Percentiles rank a stretch among this genome's conserved stretches.
Conservation (phyloP, 2,329 filamentous ascomycete genomes). For the Ophiognomonia clavigignenti-juglandacearum region DNA sequence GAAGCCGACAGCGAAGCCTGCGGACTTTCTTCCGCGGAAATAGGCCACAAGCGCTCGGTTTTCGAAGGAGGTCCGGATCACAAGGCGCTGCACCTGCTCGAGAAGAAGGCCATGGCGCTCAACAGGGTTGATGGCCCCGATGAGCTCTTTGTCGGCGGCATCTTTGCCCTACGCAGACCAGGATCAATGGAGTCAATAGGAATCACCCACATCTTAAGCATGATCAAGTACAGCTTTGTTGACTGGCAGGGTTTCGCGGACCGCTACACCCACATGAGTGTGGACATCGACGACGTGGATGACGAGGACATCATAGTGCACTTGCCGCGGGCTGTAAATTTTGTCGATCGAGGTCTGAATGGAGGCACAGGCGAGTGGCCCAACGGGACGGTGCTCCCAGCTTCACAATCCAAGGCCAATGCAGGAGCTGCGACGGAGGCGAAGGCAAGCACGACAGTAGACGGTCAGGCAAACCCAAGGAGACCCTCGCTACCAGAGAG, state of each 20-base stretch:
- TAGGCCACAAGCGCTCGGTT: constrained; percentile 11
- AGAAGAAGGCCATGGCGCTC: constrained; percentile 32
- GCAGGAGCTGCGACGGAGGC: not conserved
- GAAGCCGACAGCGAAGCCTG: not conserved
- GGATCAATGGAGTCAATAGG: constrained; percentile 64
- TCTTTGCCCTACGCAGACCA: constrained; percentile 72
- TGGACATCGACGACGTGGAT: constrained; percentile 87
- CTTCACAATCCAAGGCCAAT: not conserved
- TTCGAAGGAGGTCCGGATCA: constrained; percentile 14
- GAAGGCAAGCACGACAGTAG: not conserved
- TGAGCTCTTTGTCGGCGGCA: constrained; percentile 42
- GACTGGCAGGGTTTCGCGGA: constrained; percentile 40
- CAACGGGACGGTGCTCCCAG: constrained; percentile 4
- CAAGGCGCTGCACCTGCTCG: constrained; percentile 14
- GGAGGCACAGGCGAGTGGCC: constrained; percentile 5
- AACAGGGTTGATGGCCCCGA: constrained; percentile 37
- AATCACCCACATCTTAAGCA: constrained; percentile 89
- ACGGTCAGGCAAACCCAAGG: not conserved
- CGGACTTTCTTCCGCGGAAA: not conserved
- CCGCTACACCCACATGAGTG: constrained; percentile 66
- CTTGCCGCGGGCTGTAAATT: constrained; percentile 71
- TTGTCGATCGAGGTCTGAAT: constrained; percentile 71
- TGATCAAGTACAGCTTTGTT: constrained; percentile 48
- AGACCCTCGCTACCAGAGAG: not conserved
- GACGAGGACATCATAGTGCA: constrained; percentile 82